Evolutionary conservation across 768 basidiomycete genomes (phyloP).

Genomic region (Tephrocybe sp.): DNA sequence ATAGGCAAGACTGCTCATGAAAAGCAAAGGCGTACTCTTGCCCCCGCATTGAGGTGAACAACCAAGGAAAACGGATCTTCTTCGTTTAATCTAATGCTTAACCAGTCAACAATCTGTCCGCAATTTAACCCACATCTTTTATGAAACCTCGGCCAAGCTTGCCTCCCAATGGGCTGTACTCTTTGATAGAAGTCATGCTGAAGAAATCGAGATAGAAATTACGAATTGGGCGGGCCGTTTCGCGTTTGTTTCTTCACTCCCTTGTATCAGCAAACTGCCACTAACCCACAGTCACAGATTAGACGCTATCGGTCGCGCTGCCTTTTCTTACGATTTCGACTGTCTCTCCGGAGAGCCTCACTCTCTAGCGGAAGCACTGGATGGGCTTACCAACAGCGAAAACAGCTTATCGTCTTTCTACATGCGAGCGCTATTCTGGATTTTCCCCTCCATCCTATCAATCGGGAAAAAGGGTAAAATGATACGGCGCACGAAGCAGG

Average conservation of each 20-base stretch:
- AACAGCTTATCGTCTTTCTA: slow-evolving; percentile 57
- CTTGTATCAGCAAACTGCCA: slow-evolving; percentile 3
- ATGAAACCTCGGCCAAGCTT: slow-evolving; percentile 53
- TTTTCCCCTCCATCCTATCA: slow-evolving; percentile 51
- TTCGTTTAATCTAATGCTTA: not conserved
- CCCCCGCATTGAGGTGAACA: slow-evolving; percentile 53
- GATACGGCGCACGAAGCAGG: slow-evolving; percentile 51
- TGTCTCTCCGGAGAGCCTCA: slow-evolving; percentile 50
- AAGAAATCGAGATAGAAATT: slow-evolving; percentile 48
- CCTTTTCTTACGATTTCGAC: slow-evolving; percentile 60
- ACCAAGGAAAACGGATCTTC: no score
- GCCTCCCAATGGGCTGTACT: slow-evolving; percentile 47
- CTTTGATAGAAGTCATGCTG: slow-evolving; percentile 36
- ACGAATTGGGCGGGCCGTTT: slow-evolving; percentile 60
- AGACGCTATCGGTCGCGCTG: slow-evolving; percentile 59
- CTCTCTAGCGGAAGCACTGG: slow-evolving; percentile 48
- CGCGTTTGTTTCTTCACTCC: slow-evolving; percentile 36
- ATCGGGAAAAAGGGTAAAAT: slow-evolving; percentile 58
- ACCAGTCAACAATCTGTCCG: slow-evolving; percentile 51
- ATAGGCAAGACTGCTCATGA: slow-evolving; percentile 57
- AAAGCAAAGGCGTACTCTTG: slow-evolving; percentile 47
- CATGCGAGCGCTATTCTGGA: slow-evolving; percentile 62
- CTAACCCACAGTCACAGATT: slow-evolving; percentile 32
- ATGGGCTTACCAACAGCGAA: slow-evolving; percentile 60
- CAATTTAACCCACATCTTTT: slow-evolving; percentile 46